phyloP scores from a whole-genome alignment of 129 eudicot species.

The Pittosporum tobira region DNA sequence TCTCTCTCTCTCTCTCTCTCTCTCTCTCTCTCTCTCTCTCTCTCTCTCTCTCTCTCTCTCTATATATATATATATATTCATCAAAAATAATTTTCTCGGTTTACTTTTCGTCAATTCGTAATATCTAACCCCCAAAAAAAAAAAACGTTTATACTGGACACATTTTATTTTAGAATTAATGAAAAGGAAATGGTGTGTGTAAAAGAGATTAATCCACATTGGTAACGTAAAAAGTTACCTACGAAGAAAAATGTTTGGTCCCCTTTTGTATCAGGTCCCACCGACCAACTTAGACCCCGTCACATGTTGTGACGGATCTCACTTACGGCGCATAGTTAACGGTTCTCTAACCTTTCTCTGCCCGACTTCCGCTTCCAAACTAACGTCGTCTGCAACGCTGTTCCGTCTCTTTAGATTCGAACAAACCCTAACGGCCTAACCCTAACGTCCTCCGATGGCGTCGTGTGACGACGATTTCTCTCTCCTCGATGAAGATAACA shows the following conservation, averaged over 20 bases:
- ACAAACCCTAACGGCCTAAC: constrained; percentile 34
- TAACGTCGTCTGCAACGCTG: constrained; percentile 46
- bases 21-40: no score
- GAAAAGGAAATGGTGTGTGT: no score
- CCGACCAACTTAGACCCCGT: constrained; percentile 19
- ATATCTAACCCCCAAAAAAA: no score
- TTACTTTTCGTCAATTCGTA: no score
- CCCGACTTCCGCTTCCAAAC: constrained; percentile 14
- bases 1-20: no score
- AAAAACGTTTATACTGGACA: no score
- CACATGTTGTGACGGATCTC: constrained; percentile 25
- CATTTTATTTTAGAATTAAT: no score
- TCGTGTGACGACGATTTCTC: constrained; percentile 85
- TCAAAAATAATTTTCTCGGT: no score
- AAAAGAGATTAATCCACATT: no score
- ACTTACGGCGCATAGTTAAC: constrained; percentile 30
- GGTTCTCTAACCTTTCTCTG: constrained; percentile 21
- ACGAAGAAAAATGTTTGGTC: background rate
- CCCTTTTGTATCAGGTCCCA: background rate
- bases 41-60: no score
- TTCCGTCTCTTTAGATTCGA: constrained; percentile 13
- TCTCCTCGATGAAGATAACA: constrained; percentile 53
- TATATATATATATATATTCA: no score
- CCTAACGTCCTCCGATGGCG: constrained; percentile 47
- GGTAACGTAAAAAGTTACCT: no score